phyloP scores from a whole-genome alignment of 2,329 filamentous ascomycete species.

The Trichophyton simii region DNA sequence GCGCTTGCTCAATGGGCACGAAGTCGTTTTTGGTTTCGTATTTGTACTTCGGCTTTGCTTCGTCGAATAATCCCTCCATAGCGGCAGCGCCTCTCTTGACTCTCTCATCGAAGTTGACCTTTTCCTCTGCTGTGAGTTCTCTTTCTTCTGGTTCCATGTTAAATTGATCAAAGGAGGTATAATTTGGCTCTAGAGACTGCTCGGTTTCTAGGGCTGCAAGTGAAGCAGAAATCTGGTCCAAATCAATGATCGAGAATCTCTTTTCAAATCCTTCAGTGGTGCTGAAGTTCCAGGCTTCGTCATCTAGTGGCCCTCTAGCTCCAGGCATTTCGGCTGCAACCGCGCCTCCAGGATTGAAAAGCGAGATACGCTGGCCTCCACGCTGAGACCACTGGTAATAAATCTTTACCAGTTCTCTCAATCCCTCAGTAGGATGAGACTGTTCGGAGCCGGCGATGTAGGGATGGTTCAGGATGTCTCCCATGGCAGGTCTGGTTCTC shows the following conservation, averaged over 20 bases:
- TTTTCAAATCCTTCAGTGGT: slow-evolving; percentile 50
- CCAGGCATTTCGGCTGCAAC: slow-evolving; percentile 41
- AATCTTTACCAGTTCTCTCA: slow-evolving; percentile 35
- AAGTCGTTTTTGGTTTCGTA: slow-evolving; percentile 44
- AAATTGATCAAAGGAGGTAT: slow-evolving; percentile 16
- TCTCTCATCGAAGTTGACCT: slow-evolving; percentile 44
- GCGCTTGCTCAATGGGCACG: slow-evolving; percentile 31
- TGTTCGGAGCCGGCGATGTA: slow-evolving; percentile 34
- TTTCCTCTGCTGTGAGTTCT: slow-evolving; percentile 33
- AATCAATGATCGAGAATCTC: slow-evolving; percentile 36
- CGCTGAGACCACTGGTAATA: slow-evolving; percentile 39
- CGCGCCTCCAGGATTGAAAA: slow-evolving; percentile 49
- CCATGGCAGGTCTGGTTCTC: slow-evolving; percentile 34
- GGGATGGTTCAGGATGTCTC: slow-evolving; percentile 33
- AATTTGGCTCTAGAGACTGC: slow-evolving; percentile 13
- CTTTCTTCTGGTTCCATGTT: slow-evolving; percentile 18
- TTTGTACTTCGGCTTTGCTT: slow-evolving; percentile 43
- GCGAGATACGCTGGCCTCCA: slow-evolving; percentile 40
- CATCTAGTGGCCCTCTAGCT: slow-evolving; percentile 30
- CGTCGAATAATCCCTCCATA: slow-evolving; percentile 47
- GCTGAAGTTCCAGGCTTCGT: slow-evolving; percentile 53
- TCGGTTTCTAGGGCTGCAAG: slow-evolving; percentile 31
- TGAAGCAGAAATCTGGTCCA: slow-evolving; percentile 36
- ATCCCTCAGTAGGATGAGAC: slow-evolving; percentile 32
- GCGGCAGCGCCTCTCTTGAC: slow-evolving; percentile 45